Base-by-base conservation (phyloP, 495 filamentous ascomycete genomes). In the Astrothelium subdiscretum region DNA sequence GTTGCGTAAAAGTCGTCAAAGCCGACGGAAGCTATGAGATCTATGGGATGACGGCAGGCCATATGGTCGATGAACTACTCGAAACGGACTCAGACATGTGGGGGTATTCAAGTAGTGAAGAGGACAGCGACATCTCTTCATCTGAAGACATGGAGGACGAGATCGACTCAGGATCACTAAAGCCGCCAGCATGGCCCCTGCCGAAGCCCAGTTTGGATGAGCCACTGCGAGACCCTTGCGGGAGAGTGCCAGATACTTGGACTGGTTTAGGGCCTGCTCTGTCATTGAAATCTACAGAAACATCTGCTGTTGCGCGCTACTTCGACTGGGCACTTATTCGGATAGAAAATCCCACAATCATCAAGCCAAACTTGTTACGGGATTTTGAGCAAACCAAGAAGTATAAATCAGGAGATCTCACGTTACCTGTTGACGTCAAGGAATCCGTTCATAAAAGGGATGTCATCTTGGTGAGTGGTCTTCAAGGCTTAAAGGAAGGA, bases 1-100 rank as follows among this genome's bases (percentile, higher is more conserved):
- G 66, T 18, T 20, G 66, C 31, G 63, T 68, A 20, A 68, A 66
- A 60, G 60, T 66, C 24, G 51, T 44, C 48, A 54, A 54, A 54
- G n/a, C 48, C 8, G 48, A 54, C 24, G 48, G 48, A 15, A 54
- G 32, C 1, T 24, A 24, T 38, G 22, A 24, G 51, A 59, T 60
- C 24, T 60, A 38, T 26, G 59, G 59, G 20, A 60, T 60, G 59
- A 60, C 59, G 44, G 59, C 59, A 44, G 59, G 59, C 13, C 59
- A 60, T 48, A 20, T 44, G 20, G 32, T 48, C 31, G 59, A 60
- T 4, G 12, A 26, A 11, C 26, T 38, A 54, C 48, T 54, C 29
- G 48, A 29, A 15, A 6, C 2, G 20, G 15, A 20, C n/a, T 29
- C 24, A 2, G 8, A 3, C 29, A 5, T 20, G 8, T 15, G 2